Evolutionary conservation across 2,329 filamentous ascomycete genomes (phyloP), one percentile per base, ranked within the genome.

Genomic region (Microdochium nivale): DNA sequence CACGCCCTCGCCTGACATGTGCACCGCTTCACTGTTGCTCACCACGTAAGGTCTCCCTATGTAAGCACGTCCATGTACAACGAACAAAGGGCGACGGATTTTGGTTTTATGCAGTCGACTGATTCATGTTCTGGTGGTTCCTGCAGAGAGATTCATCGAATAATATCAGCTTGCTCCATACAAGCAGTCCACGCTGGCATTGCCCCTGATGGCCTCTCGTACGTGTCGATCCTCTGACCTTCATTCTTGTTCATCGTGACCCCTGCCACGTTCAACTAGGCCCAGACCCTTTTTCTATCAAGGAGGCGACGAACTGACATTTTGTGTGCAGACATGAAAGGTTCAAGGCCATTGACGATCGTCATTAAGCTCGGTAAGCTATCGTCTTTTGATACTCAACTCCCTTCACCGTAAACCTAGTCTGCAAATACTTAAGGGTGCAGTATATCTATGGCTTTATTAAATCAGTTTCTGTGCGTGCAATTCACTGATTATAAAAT

Each of bases 341-440:
- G 70, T 43, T 69, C 71, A 51, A 85, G 81, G 66, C 77, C 81
- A 62, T 77, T 89, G 59, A 89, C 84, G 51, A 81, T 94, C 56
- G 88, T 95, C 61, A 92, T 95, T 63, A 95, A 95, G 74, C 80
- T 95, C 57, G 89, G 89, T 94, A 78, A 67, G 78, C 67, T 11
- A 11, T 5, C 11, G n/a, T 30, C 27, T 11, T 30, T 30, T 30
- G 27, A 5, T 30, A 30, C 11, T 30, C n/a, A n/a, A n/a, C n/a
- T n/a, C n/a, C 27, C 27, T 30, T 30, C 27, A 30, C 27, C 27
- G 27, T 30, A 5, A 30, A 30, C 11, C n/a, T n/a, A n/a, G n/a
- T n/a, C n/a, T n/a, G n/a, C n/a, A n/a, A n/a, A n/a, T n/a, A n/a
- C n/a, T n/a, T n/a, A n/a, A n/a, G n/a, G n/a, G n/a, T n/a, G n/a